Conservation (phyloP, 1,139 yeast species). For the Yamadazyma dendronema region DNA sequence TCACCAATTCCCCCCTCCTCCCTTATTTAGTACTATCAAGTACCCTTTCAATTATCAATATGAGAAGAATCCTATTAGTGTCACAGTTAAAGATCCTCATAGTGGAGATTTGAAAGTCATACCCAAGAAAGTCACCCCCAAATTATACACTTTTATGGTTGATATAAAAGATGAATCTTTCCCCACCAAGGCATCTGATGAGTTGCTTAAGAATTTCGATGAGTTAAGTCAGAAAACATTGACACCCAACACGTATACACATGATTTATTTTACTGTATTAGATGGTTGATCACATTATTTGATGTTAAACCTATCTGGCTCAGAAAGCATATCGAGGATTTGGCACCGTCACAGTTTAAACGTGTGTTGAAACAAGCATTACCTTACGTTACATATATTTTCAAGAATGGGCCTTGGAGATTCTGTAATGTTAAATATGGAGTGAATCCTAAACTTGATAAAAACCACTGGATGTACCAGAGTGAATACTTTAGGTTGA, state of each 20-base stretch:
- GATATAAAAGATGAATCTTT: slow-evolving; percentile 32
- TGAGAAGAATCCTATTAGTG: slow-evolving; percentile 48
- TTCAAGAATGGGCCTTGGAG: slow-evolving; percentile 95
- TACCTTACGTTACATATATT: slow-evolving; percentile 80
- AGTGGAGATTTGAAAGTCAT: slow-evolving; percentile 55
- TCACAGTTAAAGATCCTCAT: slow-evolving; percentile 58
- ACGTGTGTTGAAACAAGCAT: slow-evolving; percentile 63
- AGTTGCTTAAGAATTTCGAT: slow-evolving; percentile 34
- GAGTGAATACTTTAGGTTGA: slow-evolving; percentile 76
- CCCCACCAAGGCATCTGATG: slow-evolving; percentile 34
- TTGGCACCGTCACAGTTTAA: slow-evolving; percentile 53
- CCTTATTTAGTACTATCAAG: slow-evolving; percentile 71
- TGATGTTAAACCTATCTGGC: slow-evolving; percentile 78
- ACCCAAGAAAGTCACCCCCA: slow-evolving; percentile 35
- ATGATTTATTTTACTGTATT: slow-evolving; percentile 47
- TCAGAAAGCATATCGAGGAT: slow-evolving; percentile 69
- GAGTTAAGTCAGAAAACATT: slow-evolving; percentile 20
- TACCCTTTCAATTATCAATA: slow-evolving; percentile 67
- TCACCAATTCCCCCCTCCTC: slow-evolving; percentile 82
- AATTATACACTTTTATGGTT: slow-evolving; percentile 47
- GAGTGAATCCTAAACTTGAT: slow-evolving; percentile 64
- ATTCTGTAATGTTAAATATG: slow-evolving; percentile 77
- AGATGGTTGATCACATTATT: slow-evolving; percentile 54
- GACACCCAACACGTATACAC: slow-evolving; percentile 28
- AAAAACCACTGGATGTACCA: slow-evolving; percentile 60